Evolutionary conservation across 2,329 filamentous ascomycete genomes (phyloP), one percentile per base, ranked within the genome.

Genomic region (Leptoxyphium fumago): DNA sequence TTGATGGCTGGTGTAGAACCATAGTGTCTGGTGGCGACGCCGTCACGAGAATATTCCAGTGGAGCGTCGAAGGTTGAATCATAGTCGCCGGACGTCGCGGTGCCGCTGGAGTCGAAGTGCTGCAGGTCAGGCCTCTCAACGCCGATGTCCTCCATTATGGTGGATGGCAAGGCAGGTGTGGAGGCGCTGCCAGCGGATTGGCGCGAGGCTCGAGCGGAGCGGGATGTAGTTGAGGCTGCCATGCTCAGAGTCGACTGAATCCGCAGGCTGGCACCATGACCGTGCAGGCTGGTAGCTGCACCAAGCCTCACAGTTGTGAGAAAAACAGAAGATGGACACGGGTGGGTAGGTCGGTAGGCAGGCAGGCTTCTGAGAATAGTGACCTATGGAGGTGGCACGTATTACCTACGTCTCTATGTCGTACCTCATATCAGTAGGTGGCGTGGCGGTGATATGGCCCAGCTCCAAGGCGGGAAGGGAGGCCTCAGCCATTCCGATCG

Each of bases 131-230:
- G 58, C 11, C 57, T 52, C 34, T 56, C 55, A 21, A 43, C 43
- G 15, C 56, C 53, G 36, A 45, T 41, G 39, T 60, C 57, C 47
- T 59, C 56, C 57, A 61, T 61, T 50, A 57, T 60, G 46, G 54
- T 49, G 38, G 45, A 43, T 29, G 44, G 40, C 40, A 43, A 15
- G 41, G 32, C 18, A 26, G 38, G 29, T 4, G 42, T 26, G 9
- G 42, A 15, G 15, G 32, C 32, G 32, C 32, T 36, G 11, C 32
- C 32, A 36, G 32, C 15, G 5, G 32, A 36, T 15, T 13, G 32
- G 32, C 32, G 32, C 32, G 32, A 36, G 15, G 4, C 32, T 36
- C 32, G 32, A 13, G 32, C 11, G 11, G 32, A 36, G 32, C 32
- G 32, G 32, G 32, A 36, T 13, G 15, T 3, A 15, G 5, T 36